These are phyloP conservation scores for Setomelanomma holmii DNA, from an alignment of 2,329 filamentous ascomycete species.

Conservation along the genomic window DNA sequence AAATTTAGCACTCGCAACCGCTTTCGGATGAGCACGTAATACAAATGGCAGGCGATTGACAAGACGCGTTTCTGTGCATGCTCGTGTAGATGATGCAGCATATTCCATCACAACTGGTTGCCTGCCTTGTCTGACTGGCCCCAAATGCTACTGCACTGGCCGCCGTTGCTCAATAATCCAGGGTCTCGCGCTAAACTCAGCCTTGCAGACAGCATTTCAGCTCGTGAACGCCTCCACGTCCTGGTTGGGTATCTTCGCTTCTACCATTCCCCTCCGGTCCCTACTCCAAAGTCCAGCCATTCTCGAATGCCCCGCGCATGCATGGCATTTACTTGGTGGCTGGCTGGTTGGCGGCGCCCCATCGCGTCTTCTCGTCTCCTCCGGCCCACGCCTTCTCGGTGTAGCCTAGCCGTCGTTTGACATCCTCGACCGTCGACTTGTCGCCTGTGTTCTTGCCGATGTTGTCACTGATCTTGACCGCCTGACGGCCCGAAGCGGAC, in stretches of 20 bases:
- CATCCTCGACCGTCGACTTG: slow-evolving; percentile 75
- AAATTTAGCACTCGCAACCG: slow-evolving; percentile 23
- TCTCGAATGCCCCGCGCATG: slow-evolving; percentile 3
- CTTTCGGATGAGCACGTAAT: slow-evolving; percentile 6
- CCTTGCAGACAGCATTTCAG: slow-evolving; percentile 24
- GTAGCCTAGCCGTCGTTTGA: slow-evolving; percentile 88
- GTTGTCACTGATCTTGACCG: slow-evolving; percentile 91
- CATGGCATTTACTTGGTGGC: slow-evolving; percentile 17
- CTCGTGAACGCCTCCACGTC: slow-evolving; percentile 22
- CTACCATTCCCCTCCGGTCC: slow-evolving; percentile 6
- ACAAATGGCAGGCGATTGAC: neutral
- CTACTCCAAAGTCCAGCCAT: slow-evolving; percentile 10
- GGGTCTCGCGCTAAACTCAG: slow-evolving; percentile 23
- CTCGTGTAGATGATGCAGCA: slow-evolving; percentile 1
- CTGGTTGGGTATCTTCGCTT: slow-evolving; percentile 19
- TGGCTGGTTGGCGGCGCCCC: slow-evolving; percentile 63
- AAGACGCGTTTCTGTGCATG: neutral
- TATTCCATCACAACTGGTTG: neutral
- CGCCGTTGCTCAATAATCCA: slow-evolving; percentile 9
- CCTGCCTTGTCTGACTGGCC: slow-evolving; percentile 8
- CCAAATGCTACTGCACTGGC: neutral
- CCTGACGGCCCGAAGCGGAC: slow-evolving; percentile 78
- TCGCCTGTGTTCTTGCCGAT: slow-evolving; percentile 94
- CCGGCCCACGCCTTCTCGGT: slow-evolving; percentile 82
- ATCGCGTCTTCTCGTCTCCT: slow-evolving; percentile 83